Conservation (phyloP, 2,329 filamentous ascomycete species). For the Myriangium duriaei region DNA sequence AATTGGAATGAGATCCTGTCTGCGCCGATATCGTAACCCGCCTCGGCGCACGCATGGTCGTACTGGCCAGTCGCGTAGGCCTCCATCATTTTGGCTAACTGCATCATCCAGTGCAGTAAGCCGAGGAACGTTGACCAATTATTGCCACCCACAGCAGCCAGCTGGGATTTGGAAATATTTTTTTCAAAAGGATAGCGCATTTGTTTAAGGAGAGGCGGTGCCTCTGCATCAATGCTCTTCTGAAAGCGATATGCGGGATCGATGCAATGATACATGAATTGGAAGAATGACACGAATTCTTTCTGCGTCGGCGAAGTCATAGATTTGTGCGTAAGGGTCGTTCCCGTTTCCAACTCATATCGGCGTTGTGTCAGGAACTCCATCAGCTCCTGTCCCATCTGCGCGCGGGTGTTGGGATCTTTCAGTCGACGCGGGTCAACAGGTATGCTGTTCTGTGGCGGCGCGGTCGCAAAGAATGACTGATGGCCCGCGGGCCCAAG, state of each 20-base stretch:
- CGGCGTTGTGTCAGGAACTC: conserved; percentile 90
- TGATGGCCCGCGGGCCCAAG: conserved; percentile 57
- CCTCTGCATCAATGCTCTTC: conserved; percentile 90
- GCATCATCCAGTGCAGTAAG: conserved; percentile 98
- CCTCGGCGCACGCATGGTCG: conserved; percentile 79
- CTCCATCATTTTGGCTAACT: conserved; percentile 86
- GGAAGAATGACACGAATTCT: conserved; percentile 95
- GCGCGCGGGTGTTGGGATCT: conserved; percentile 65
- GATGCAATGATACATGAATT: conserved; percentile 93
- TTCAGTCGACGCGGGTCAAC: conserved; percentile 77
- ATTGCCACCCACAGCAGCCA: conserved; percentile 86
- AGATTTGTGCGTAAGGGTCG: conserved; percentile 78
- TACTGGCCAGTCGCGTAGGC: conserved; percentile 67
- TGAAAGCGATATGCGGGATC: conserved; percentile 88
- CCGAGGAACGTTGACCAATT: conserved; percentile 96
- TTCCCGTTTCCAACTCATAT: conserved; percentile 96
- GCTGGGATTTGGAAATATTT: conserved; percentile 91
- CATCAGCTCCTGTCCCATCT: conserved; percentile 76
- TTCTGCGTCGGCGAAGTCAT: conserved; percentile 94
- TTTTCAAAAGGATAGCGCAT: conserved; percentile 90
- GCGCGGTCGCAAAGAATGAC: conserved; percentile 87
- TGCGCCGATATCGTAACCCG: conserved; percentile 72
- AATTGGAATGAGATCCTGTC: conserved; percentile 94
- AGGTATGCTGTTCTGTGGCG: conserved; percentile 67
- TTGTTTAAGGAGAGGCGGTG: conserved; percentile 83